Percentiles rank a stretch among this genome's conserved stretches.
phyloP scores from a whole-genome alignment of 306 rosid species.

The Prunus campanulata region DNA sequence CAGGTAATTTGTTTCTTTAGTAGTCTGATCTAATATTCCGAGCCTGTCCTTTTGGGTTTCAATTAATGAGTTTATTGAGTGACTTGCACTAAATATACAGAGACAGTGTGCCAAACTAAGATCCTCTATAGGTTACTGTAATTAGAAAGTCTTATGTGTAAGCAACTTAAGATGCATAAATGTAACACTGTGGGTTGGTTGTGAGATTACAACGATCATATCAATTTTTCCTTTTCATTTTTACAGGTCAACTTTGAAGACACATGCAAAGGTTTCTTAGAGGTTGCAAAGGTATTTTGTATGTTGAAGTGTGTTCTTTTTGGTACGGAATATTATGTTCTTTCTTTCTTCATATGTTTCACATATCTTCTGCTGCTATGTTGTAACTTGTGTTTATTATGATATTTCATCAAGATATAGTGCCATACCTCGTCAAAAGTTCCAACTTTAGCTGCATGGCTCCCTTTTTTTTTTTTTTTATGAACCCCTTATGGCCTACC shows the following conservation, averaged over 20 bases:
- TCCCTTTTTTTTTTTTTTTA: not conserved
- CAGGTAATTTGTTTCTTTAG: not conserved
- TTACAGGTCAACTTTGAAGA: conserved; percentile 96
- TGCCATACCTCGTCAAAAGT: not conserved
- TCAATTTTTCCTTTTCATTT: conserved; percentile 17
- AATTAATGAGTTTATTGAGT: not conserved
- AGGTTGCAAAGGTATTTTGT: conserved; percentile 83
- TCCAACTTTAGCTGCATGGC: not conserved
- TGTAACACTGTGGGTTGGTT: not conserved
- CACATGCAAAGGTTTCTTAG: conserved; percentile 94
- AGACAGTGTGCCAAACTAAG: not conserved
- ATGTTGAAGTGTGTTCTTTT: conserved; percentile 3
- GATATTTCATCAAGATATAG: not conserved
- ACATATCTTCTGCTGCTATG: not conserved
- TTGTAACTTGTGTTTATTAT: not conserved
- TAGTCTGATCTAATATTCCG: not conserved
- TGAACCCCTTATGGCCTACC: not conserved
- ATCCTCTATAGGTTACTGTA: not conserved
- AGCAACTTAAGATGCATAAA: not conserved
- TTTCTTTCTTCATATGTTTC: not conserved
- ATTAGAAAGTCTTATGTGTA: not conserved
- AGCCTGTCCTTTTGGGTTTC: not conserved
- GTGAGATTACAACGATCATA: not conserved
- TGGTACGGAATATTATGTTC: not conserved
- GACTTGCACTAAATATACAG: not conserved